A percentile compares a stretch with the other conserved stretches of the same genome.
Conservation (phyloP, 805 yeast species). For the Lipomyces chichibuensis region DNA sequence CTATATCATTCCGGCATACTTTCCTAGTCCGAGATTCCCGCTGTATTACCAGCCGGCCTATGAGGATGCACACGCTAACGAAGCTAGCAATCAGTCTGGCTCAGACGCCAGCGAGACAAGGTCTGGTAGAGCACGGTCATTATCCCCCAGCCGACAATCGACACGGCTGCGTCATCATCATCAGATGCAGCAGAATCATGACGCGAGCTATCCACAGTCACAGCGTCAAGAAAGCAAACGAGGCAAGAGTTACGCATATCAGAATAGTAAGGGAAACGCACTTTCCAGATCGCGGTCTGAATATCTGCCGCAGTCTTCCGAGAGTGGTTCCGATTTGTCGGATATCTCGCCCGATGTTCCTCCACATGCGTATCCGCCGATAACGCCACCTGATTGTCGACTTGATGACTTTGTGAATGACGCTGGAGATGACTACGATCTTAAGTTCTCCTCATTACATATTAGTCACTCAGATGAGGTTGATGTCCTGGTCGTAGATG, state of each 20-base stretch:
- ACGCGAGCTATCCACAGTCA: neutral
- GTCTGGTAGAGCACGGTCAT: constrained; percentile 7
- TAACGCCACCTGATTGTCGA: constrained; percentile 25
- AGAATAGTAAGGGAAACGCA: neutral
- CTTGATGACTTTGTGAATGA: constrained; percentile 10
- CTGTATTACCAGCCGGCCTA: neutral
- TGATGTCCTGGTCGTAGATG: neutral
- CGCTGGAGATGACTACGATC: neutral
- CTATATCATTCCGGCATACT: constrained; percentile 5
- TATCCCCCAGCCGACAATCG: constrained; percentile 14
- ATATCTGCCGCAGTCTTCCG: constrained; percentile 14
- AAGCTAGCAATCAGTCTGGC: neutral
- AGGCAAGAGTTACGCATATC: neutral
- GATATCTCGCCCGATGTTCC: constrained; percentile 31
- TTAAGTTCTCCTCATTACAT: neutral
- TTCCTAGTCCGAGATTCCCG: neutral
- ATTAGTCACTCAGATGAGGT: constrained; percentile 7
- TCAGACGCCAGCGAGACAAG: neutral
- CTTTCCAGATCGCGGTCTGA: neutral
- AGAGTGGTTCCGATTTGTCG: constrained; percentile 30
- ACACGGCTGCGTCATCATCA: constrained; percentile 21
- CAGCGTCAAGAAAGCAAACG: neutral
- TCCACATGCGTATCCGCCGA: constrained; percentile 21
- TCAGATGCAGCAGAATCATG: neutral
- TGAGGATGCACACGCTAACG: neutral